A percentile compares a stretch with the other conserved stretches of the same genome.
These are phyloP conservation scores for Leptodermis oblonga DNA, from an alignment of 257 asterid species.

Conservation along the genomic window DNA sequence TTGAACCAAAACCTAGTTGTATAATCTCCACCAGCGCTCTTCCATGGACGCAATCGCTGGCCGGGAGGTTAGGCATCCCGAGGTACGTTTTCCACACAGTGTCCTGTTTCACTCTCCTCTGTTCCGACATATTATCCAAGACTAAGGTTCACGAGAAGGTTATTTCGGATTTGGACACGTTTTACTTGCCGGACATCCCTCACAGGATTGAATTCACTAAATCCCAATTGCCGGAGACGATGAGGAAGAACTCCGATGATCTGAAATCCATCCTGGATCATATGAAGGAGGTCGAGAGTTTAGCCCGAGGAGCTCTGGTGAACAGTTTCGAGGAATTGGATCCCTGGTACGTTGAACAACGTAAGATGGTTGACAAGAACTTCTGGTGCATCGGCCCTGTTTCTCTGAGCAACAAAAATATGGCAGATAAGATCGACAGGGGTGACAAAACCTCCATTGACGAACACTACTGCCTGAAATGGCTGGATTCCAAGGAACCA, in stretches of 20 bases:
- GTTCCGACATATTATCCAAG: constrained; percentile 21
- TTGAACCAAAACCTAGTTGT: constrained; percentile 46
- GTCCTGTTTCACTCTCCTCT: constrained; percentile 49
- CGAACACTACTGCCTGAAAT: constrained; percentile 20
- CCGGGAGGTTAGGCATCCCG: constrained; percentile 33
- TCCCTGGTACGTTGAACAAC: constrained; percentile 37
- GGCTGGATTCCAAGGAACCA: constrained; percentile 35
- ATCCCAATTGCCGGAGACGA: constrained; percentile 30
- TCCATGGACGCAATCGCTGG: constrained; percentile 42
- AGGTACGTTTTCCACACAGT: constrained; percentile 50
- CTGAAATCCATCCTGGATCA: constrained; percentile 18
- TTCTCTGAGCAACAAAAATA: constrained; percentile 25
- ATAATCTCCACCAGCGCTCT: constrained; percentile 46
- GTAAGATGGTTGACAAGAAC: constrained; percentile 21
- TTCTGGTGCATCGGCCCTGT: constrained; percentile 62
- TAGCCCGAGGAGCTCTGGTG: constrained; percentile 35
- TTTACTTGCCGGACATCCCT: constrained; percentile 39
- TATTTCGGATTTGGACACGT: constrained; percentile 22
- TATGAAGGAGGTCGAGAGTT: constrained; percentile 16
- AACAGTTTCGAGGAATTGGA: constrained; percentile 56
- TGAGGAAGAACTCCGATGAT: constrained; percentile 9
- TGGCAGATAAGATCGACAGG: constrained; percentile 26
- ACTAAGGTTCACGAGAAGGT: constrained; percentile 12
- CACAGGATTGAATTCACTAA: constrained; percentile 36
- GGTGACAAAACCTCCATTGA: constrained; percentile 33